These are phyloP conservation scores for Ballota nigra DNA, from an alignment of 257 asterid species.

Conservation along the genomic window DNA sequence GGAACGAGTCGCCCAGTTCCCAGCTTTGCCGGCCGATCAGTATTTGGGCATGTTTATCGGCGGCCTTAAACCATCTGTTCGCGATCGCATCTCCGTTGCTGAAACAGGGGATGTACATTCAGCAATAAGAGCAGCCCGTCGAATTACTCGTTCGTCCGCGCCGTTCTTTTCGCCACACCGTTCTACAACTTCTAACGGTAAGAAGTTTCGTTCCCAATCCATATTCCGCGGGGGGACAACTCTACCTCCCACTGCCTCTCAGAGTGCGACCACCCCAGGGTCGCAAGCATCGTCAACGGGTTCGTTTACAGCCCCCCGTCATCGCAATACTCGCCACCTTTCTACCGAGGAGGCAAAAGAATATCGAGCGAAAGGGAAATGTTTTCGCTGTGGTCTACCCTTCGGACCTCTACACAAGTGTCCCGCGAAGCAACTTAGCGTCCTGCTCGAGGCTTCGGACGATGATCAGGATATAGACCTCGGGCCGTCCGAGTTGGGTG, in stretches of 20 bases:
- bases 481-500: too few species aligned
- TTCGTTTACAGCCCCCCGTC: not conserved
- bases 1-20: not conserved
- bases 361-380: not conserved
- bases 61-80: not conserved
- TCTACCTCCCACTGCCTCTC: not conserved
- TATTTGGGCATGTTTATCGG: not conserved
- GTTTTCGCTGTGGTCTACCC: not conserved
- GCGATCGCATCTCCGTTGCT: not conserved
- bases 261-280: not conserved
- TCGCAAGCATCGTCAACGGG: not conserved
- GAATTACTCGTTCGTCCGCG: not conserved
- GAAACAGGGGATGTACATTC: not conserved
- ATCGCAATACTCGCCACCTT: not conserved
- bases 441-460: not conserved
- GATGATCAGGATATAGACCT: too few species aligned
- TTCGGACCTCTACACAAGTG: not conserved
- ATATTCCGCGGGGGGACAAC: too few species aligned
- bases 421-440: not conserved
- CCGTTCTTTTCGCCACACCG: not conserved
- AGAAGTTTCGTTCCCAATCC: too few species aligned
- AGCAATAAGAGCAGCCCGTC: not conserved
- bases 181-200: too few species aligned
- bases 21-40: not conserved
- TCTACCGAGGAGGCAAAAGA: not conserved